Conservation (phyloP, 2,329 filamentous ascomycete genomes). For the Aspergillus sp. region DNA sequence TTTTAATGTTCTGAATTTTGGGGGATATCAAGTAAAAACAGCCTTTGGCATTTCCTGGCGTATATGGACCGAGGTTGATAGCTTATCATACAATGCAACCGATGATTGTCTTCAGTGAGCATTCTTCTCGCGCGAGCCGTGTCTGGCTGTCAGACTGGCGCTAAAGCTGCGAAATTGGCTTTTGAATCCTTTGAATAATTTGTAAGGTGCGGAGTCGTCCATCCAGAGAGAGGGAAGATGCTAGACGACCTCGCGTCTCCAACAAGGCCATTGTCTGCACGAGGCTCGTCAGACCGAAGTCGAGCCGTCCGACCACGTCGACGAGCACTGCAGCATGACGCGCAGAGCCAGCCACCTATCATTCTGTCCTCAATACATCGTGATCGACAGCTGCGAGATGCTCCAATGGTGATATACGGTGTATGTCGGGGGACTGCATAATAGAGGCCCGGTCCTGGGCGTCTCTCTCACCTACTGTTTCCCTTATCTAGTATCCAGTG, state of each 20-base stretch:
- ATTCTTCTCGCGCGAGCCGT: neutral
- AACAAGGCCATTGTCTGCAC: neutral
- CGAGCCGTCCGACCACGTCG: neutral
- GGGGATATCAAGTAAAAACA: slow-evolving; percentile 18
- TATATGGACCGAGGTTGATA: slow-evolving; percentile 19
- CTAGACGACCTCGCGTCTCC: neutral
- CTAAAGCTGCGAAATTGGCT: slow-evolving; percentile 3
- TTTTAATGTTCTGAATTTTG: slow-evolving; percentile 12
- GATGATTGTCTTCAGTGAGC: slow-evolving; percentile 1
- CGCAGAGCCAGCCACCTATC: slow-evolving; percentile 1
- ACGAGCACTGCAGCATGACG: neutral
- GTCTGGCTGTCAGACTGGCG: neutral
- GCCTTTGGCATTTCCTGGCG: slow-evolving; percentile 27
- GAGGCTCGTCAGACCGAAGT: neutral
- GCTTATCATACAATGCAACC: slow-evolving; percentile 8
- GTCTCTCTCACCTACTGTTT: too few relatives aligned
- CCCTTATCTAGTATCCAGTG: too few relatives aligned
- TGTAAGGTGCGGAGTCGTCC: neutral
- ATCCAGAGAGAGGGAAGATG: neutral
- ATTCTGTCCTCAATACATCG: neutral
- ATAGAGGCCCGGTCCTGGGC: neutral
- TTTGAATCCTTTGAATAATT: neutral
- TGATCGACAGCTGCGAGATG: neutral
- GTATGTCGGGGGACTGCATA: neutral
- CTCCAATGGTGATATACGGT: neutral